phyloP scores from a whole-genome alignment of 2,329 filamentous ascomycete species.

The Teratosphaeria destructans region DNA sequence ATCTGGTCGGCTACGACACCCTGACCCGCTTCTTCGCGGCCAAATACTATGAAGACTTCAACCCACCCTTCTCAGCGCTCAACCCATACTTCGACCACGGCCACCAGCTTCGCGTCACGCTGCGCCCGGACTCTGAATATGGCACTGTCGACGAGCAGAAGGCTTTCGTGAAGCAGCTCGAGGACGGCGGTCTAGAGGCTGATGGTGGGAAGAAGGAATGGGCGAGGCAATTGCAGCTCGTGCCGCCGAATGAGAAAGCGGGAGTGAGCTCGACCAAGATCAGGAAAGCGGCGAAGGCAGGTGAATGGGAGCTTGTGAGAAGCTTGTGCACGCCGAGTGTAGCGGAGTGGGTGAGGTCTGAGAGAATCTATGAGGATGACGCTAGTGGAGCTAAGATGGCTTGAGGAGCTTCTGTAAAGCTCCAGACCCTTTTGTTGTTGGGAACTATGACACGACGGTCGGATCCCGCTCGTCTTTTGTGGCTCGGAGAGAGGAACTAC shows the following conservation, averaged over 20 bases:
- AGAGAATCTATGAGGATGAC: constrained; percentile 43
- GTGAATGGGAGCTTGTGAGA: constrained; percentile 39
- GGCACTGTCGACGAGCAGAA: constrained; percentile 46
- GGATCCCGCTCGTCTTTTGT: not conserved
- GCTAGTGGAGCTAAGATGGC: constrained; percentile 22
- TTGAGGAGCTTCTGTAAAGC: constrained; percentile 4
- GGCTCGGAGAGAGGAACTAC: not conserved
- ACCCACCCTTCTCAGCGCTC: constrained; percentile 44
- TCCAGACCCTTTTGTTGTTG: not conserved
- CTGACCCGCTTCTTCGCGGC: constrained; percentile 62
- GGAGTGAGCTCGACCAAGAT: constrained; percentile 52
- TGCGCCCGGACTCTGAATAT: constrained; percentile 52
- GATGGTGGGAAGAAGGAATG: constrained; percentile 50
- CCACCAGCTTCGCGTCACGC: constrained; percentile 53
- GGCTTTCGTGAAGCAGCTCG: constrained; percentile 44
- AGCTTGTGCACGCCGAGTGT: constrained; percentile 49
- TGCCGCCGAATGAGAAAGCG: constrained; percentile 39
- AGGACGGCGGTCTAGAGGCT: constrained; percentile 34
- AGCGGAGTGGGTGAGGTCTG: constrained; percentile 45
- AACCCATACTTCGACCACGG: constrained; percentile 50
- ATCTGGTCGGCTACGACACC: constrained; percentile 67
- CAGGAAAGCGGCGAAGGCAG: constrained; percentile 43
- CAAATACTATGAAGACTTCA: constrained; percentile 56
- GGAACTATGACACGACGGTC: not conserved
- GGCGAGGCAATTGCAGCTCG: constrained; percentile 50